phyloP scores from a whole-genome alignment of 2,329 filamentous ascomycete species.

The Boeremia lycopersici region DNA sequence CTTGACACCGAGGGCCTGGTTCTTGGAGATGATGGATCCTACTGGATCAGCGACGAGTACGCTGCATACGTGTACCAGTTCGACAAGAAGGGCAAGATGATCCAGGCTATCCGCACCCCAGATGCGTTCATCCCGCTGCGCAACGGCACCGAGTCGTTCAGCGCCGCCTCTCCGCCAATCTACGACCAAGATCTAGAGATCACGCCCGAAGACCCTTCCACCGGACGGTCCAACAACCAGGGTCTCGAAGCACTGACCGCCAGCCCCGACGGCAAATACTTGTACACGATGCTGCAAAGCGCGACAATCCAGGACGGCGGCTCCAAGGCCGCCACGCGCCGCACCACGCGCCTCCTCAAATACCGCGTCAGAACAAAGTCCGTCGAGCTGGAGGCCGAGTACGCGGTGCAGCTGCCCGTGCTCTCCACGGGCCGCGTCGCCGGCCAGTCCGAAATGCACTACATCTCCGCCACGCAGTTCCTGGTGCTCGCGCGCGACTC shows the following conservation, averaged over 20 bases:
- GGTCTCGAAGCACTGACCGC: slow-evolving; percentile 74
- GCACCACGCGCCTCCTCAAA: slow-evolving; percentile 66
- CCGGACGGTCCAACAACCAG: slow-evolving; percentile 73
- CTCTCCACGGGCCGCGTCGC: slow-evolving; percentile 63
- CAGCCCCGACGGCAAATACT: slow-evolving; percentile 65
- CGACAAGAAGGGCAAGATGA: slow-evolving; percentile 62
- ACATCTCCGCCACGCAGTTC: slow-evolving; percentile 67
- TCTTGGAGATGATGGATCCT: slow-evolving; percentile 63
- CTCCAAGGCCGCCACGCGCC: slow-evolving; percentile 58
- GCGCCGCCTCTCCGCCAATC: slow-evolving; percentile 66
- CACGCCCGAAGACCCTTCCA: slow-evolving; percentile 62
- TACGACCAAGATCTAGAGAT: slow-evolving; percentile 60
- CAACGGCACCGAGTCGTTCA: slow-evolving; percentile 66
- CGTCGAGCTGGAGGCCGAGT: slow-evolving; percentile 63
- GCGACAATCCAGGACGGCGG: slow-evolving; percentile 61
- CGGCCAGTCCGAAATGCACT: slow-evolving; percentile 72
- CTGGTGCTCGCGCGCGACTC: slow-evolving; percentile 70
- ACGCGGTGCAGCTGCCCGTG: slow-evolving; percentile 68
- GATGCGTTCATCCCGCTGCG: slow-evolving; percentile 68
- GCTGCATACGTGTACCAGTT: slow-evolving; percentile 76
- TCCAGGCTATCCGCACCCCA: slow-evolving; percentile 68
- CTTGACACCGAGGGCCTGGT: slow-evolving; percentile 72
- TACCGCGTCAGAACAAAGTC: slow-evolving; percentile 63
- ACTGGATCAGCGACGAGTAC: slow-evolving; percentile 68
- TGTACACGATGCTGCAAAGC: slow-evolving; percentile 71